Evolutionary conservation across 2,329 filamentous ascomycete species (phyloP), one percentile per base, ranked within the genome.

Genomic region (Talaromyces islandicus): DNA sequence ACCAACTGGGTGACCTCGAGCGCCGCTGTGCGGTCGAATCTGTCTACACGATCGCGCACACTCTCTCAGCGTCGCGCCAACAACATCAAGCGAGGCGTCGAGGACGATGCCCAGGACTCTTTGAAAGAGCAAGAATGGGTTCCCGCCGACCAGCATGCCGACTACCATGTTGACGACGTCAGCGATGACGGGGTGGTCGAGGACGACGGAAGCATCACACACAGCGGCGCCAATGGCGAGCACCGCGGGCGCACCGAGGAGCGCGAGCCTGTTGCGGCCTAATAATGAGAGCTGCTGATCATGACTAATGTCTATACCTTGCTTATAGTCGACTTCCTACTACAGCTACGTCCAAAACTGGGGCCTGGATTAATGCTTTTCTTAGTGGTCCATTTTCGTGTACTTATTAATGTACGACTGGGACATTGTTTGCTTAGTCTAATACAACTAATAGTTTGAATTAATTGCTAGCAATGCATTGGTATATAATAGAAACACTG

Each of bases 1-100:
- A 97, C 92, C 74, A 97, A 96, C 82, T 99, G 94, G 94, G 92
- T 97, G 43, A 85, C 87, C 60, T 88, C 91, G 70, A 94, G 95
- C 71, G 93, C 94, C 6, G 88, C 91, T 52, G 92, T 99, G 67
- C 89, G 84, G 60, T 88, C 92, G 65, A 92, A 91, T 75, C 86
- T 99, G 54, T 96, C 91, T 4, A 89, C 88, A 19, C 91, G 94
- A 62, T 87, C 93, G 46, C 91, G 92, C 67, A 95, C 88, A 17
- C 84, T 97, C 38, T 96, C 91, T 52, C 91, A 92, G 75, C 88
- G 92, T 67, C 88, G 91, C 66, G 86, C 88, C 62, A 87, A 88
- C 73, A 88, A 88, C 73, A 85, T 89, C 70, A 83, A 83, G 62
- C 78, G 79, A 70, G 83, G 85, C 64, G 83, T 85, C 62, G 80